Base-by-base conservation (phyloP, 805 yeast genomes). In the Saturnispora serradocipensis region DNA sequence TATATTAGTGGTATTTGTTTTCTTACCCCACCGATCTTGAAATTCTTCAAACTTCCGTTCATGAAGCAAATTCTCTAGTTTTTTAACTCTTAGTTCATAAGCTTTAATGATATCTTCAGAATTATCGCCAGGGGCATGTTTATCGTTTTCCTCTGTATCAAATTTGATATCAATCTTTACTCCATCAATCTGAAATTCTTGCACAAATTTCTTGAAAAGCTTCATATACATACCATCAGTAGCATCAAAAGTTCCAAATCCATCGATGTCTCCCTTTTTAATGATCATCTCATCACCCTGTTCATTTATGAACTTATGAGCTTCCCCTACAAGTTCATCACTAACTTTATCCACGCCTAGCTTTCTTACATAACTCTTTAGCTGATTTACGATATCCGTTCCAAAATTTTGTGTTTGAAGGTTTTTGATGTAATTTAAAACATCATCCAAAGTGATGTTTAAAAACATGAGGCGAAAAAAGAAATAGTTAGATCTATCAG, bases 51-150 rank as follows among this genome's bases (percentile, higher is more conserved):
- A 80, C 56, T 79, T 87, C 50, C 81, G 84, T 55, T 86, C 88
- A 62, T 88, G 93, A 15, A 89, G 67, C 38, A 88, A 66, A 50
- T 79, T 83, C 58, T 89, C 97, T 49, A 91, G 73, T 58, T 85
- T 85, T 55, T 78, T 80, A 40, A 91, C 86, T 49, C 96, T 71
- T 10, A 78, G 66, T 62, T 84, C 84, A 56, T 88, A 83, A 0
- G 86, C 87, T 56, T 74, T 74, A 10, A 84, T 68, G 11, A 76
- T 60, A 43, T 74, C 80, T 3, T 67, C 62, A 32, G 50, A 43
- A 28, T n/a, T n/a, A 13, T 34, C 38, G 13, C 7, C 32, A 44
- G 20, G 3, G 4, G 27, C 11, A n/a, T 18, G 15, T 18, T 43
- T 32, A 24, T 20, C 48, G 27, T 11, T 54, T 57, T 50, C 10